These are phyloP conservation scores for Solanum neorickii DNA, from an alignment of 257 asterid genomes.

Conservation along the genomic window DNA sequence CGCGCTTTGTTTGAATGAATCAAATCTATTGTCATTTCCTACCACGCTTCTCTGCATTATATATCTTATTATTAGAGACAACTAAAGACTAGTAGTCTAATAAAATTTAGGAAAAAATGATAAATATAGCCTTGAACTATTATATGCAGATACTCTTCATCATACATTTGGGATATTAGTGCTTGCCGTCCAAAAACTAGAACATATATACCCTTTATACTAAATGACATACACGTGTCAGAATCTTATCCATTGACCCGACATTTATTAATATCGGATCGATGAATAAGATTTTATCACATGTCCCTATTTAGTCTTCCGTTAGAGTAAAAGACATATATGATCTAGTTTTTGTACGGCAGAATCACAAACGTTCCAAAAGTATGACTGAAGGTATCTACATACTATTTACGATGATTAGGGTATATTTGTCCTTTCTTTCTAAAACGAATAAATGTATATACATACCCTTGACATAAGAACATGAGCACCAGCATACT, in stretches of 20 bases:
- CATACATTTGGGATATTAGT: not conserved
- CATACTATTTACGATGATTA: not conserved
- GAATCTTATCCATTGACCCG: not conserved
- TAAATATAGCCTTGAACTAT: no score
- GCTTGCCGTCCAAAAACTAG: not conserved
- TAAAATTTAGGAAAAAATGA: not conserved
- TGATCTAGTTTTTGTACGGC: not conserved
- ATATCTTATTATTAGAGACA: not conserved
- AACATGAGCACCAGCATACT: slow-evolving; percentile 75
- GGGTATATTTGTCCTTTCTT: not conserved
- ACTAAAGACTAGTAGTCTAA: not conserved
- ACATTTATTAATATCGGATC: not conserved
- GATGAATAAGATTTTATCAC: no score
- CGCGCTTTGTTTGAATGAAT: slow-evolving; percentile 35
- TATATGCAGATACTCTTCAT: not conserved
- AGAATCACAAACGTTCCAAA: not conserved
- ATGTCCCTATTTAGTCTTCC: not conserved
- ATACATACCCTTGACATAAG: slow-evolving; percentile 56
- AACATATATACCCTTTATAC: not conserved
- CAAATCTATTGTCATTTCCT: slow-evolving; percentile 29
- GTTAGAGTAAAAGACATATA: not conserved
- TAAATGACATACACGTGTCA: not conserved
- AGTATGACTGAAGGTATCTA: not conserved
- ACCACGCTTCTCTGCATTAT: slow-evolving; percentile 43
- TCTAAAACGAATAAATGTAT: not conserved